Base-by-base conservation (phyloP, 2,329 filamentous ascomycete genomes). In the Thermoascus crustaceus region DNA sequence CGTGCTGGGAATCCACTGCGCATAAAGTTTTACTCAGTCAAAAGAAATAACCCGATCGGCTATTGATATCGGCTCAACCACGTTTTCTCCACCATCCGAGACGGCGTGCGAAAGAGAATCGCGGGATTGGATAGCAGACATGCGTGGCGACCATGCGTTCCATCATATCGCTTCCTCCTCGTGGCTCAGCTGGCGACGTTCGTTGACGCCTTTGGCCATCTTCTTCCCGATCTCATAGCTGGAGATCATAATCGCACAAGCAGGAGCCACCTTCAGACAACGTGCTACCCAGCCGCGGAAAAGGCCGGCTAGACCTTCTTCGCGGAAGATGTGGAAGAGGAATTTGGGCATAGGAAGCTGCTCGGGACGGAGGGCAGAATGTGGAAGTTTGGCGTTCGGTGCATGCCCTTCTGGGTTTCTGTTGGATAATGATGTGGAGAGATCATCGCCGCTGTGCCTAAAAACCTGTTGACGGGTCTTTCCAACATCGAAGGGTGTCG, bases 221-320 rank as follows among this genome's bases (percentile, higher is more conserved):
- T 84, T 81, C 71, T 98, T 98, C 33, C 91, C 88, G 23, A 96
- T 76, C 61, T 98, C 91, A 60, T 96, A 98, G 56, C 82, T 94
- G 57, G 85, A 93, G 56, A 98, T 96, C 91, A 98, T 98, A 57
- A 98, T 96, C 18, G 91, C 91, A 62, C 91, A 98, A 0, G 89
- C 86, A 1, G 91, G 91, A 1, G 91, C 89, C 4, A 98, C 88
- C 59, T 96, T 96, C 41, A 96, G 68, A 47, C 86, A 94, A 24
- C 91, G 73, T 0, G 91, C 87, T 16, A 86, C 81, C 85, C 88
- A 95, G 27, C 91, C 91, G 49, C 73, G 84, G 75, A 93, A 96
- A 4, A 98, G 66, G 0, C 91, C 91, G 1, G 75, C 57, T 10
- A 78, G 57, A 2, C 91, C 91, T 61, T 96, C 89, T 35, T 82